These are phyloP conservation scores for Perilla frutescens DNA, from an alignment of 257 asterid genomes.

Conservation along the genomic window DNA sequence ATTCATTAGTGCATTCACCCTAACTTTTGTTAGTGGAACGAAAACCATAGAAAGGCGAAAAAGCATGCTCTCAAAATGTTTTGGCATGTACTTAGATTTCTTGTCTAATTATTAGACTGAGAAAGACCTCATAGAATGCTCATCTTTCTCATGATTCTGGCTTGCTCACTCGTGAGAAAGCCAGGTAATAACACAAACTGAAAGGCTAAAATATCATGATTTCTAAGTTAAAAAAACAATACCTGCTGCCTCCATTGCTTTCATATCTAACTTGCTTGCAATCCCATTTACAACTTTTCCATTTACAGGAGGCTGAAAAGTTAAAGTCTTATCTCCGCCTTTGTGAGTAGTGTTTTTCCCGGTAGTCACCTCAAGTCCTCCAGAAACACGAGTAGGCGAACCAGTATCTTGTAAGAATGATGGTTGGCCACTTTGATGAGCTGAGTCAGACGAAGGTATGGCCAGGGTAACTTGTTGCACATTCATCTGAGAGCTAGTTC, in stretches of 20 bases:
- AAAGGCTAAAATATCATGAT: not conserved
- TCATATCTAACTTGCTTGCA: slow-evolving; percentile 31
- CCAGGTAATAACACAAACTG: not conserved
- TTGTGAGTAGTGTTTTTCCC: slow-evolving; percentile 14
- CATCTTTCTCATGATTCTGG: not conserved
- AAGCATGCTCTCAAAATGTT: not conserved
- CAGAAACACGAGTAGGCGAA: slow-evolving; percentile 31
- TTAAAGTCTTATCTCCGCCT: slow-evolving; percentile 19
- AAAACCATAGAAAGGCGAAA: not conserved
- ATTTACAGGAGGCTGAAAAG: slow-evolving; percentile 29
- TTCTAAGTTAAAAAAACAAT: not conserved
- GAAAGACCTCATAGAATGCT: not conserved
- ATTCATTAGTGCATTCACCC: slow-evolving; percentile 1
- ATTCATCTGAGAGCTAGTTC: slow-evolving; percentile 33
- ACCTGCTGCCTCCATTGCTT: slow-evolving; percentile 43
- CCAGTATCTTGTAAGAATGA: slow-evolving; percentile 25
- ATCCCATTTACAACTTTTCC: slow-evolving; percentile 31
- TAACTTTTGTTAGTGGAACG: not conserved
- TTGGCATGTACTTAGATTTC: not conserved
- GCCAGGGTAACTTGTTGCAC: slow-evolving; percentile 26
- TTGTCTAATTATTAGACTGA: no score
- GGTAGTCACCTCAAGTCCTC: slow-evolving; percentile 13
- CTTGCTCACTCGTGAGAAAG: not conserved
- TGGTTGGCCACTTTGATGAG: slow-evolving; percentile 41
- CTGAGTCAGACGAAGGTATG: slow-evolving; percentile 35